These are phyloP conservation scores for Cardiosporidium cionae DNA, from an alignment of 169 alveolate species.

Conservation along the genomic window DNA sequence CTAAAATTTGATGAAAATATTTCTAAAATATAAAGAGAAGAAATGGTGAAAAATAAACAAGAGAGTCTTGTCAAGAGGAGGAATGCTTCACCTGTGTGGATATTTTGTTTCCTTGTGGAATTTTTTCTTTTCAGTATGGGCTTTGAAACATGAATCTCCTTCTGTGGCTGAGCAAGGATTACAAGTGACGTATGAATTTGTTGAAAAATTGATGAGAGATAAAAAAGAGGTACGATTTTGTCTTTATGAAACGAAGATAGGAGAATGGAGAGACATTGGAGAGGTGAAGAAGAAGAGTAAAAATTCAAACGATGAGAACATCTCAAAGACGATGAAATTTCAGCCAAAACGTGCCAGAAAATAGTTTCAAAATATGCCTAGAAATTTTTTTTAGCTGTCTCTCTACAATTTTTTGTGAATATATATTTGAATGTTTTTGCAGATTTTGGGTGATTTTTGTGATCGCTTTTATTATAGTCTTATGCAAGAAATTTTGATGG, in stretches of 20 bases:
- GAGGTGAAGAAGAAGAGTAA: background rate
- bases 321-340: background rate
- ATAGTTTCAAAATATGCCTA: background rate
- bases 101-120: background rate
- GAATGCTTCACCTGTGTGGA: background rate
- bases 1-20: too few relatives aligned
- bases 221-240: conserved; percentile 31
- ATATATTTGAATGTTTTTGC: background rate
- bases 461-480: conserved; percentile 5
- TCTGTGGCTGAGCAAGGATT: conserved; percentile 65
- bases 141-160: conserved; percentile 63
- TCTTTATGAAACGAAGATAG: conserved; percentile 7
- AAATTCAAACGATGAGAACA: background rate
- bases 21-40: too few relatives aligned
- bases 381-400: background rate
- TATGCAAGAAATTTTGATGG: conserved; percentile 14
- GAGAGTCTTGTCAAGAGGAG: background rate
- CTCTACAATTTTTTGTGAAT: background rate
- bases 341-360: background rate
- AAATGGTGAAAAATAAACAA: too few relatives aligned
- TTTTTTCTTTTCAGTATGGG: conserved; percentile 41
- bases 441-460: conserved; percentile 22
- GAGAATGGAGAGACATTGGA: too few relatives aligned
- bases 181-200: conserved; percentile 39
- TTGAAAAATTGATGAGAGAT: conserved; percentile 37